A percentile compares a stretch with the other conserved stretches of the same genome.
phyloP scores from a whole-genome alignment of 352 stramenopile genomes.

The Phytopythium kandeliae region DNA sequence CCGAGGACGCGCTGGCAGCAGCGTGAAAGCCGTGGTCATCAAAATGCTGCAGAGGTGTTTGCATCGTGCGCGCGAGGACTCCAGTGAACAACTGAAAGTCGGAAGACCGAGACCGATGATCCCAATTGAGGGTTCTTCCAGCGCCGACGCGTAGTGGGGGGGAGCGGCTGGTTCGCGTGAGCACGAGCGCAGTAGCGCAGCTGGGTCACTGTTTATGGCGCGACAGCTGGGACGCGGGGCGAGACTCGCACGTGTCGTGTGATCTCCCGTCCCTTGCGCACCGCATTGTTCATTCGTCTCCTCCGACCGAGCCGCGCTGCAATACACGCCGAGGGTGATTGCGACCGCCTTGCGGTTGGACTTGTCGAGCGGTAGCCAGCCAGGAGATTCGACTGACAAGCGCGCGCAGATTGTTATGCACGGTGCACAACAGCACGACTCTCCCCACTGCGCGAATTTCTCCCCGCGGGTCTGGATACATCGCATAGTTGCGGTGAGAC shows the following conservation, averaged over 20 bases:
- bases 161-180: background rate
- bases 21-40: slow-evolving; percentile 4
- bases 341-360: too few species aligned
- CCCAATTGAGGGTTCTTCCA: too few species aligned
- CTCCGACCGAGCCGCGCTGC: too few species aligned
- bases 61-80: slow-evolving; percentile 1
- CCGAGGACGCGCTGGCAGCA: background rate
- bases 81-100: slow-evolving; percentile 1
- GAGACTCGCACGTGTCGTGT: background rate
- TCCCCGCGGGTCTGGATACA: too few species aligned
- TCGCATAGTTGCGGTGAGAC: too few species aligned
- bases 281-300: too few species aligned
- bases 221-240: background rate
- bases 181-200: background rate
- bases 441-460: too few species aligned
- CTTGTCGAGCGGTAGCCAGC: background rate
- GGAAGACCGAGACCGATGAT: background rate
- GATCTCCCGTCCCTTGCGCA: background rate
- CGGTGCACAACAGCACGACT: background rate
- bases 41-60: slow-evolving; percentile 3
- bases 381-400: background rate
- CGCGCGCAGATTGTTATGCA: too few species aligned
- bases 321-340: background rate
- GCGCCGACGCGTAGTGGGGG: too few species aligned
- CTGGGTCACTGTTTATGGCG: background rate